Base-by-base conservation (phyloP, 371 early-diverging fungal species). In the Capniomyces stellatus region DNA sequence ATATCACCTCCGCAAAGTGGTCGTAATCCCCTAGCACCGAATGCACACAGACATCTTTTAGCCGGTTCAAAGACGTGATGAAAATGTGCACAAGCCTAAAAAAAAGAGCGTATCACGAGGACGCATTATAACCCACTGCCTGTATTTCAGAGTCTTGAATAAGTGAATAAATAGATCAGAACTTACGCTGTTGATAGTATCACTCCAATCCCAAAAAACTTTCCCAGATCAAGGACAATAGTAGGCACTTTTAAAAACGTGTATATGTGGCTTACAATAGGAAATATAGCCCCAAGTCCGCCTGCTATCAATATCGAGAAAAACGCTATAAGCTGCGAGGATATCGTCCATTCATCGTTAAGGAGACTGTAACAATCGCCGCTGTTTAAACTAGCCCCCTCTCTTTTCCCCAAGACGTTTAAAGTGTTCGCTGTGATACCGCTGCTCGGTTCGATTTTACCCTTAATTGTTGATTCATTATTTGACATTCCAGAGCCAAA, bases 131-230 rank as follows among this genome's bases (percentile, higher is more conserved):
- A n/a, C n/a, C n/a, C n/a, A n/a, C n/a, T n/a, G n/a, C n/a, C n/a
- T n/a, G n/a, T n/a, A n/a, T n/a, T n/a, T n/a, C n/a, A n/a, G n/a
- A n/a, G n/a, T n/a, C n/a, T n/a, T n/a, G n/a, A n/a, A n/a, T n/a
- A 35, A 35, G 10, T 15, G 10, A 35, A 35, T 15, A 35, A 35
- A 35, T 15, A 35, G 15, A 35, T 10, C 6, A 15, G 2, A 10
- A 51, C 51, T 51, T 30, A 35, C 51, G 81, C 84, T 6, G 84
- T 83, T 1, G 83, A 75, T 52, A 86, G 71, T 47, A 88, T 83
- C 13, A 88, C 78, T 51, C 88, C 88, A 1, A 82, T 81, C 46
- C 86, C 84, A 56, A 86, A 74, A 57, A 72, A 70, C 59, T 77
- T 81, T 52, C 71, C 69, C 29, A 67, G 21, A 4, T 67, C 62